Base-by-base conservation (phyloP, 164 flowering plant genomes). In the Annona squamosa region DNA sequence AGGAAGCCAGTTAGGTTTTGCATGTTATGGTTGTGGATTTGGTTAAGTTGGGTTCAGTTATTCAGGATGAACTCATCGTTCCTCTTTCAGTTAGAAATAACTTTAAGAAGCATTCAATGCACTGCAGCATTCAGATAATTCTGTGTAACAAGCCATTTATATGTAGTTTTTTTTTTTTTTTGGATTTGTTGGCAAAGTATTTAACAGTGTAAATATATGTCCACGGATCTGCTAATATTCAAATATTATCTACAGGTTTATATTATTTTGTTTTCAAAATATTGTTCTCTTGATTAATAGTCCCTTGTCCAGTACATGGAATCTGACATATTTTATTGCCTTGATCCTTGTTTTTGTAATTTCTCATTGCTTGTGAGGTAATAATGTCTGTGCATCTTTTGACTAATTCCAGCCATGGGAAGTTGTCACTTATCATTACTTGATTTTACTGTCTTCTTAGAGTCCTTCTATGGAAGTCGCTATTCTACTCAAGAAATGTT, bases 151-250 rank as follows among this genome's bases (percentile, higher is more conserved):
- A 5, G 46, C 12, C 13, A 12, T 41, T 46, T 9, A 12, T 3
- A 4, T 68, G 70, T 56, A 45, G 52, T 46, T 26, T 26, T 65
- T 26, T 17, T 47, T 48, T 69, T 52, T 68, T 69, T 69, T 61
- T 69, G 52, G 71, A 37, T 48, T 52, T 48, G 61, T 52, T 48
- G 71, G 62, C 16, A 4, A 69, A 37, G 4, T 69, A 37, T 69
- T 48, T 13, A 26, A 48, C 44, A 69, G n/a, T 69, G 71, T 69
- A 69, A 61, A 52, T 68, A 69, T 52, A 52, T 37, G 41, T 69
- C 37, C 42, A 69, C n/a, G 26, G 52, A 41, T 48, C 62, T 69
- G 12, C 62, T 52, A n/a, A 48, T 37, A 57, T 48, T 48, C 62
- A 7, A 37, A 69, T 69, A 42, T 44, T 48, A 26, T 19, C 37